phyloP scores from a whole-genome alignment of 495 filamentous ascomycete genomes.

The Aeminium ludgeri region DNA sequence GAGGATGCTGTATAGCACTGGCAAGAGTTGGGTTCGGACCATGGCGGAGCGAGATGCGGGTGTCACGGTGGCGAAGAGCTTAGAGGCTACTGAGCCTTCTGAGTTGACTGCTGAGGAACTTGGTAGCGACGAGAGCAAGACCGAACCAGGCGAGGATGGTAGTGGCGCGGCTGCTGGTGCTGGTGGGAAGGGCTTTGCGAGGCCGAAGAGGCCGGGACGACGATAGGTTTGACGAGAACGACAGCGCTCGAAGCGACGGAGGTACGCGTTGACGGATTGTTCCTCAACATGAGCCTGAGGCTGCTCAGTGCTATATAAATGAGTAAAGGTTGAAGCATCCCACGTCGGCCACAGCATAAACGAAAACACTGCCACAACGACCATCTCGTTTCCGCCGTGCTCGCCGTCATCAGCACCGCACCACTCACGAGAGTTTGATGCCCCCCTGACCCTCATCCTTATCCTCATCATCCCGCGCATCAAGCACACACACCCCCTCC shows the following conservation, averaged over 20 bases:
- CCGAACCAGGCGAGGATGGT: conserved; percentile 35
- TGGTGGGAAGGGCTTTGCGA: conserved; percentile 45
- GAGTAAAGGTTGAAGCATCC: too few species aligned
- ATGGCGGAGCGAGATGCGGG: conserved; percentile 54
- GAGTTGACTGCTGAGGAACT: conserved; percentile 77
- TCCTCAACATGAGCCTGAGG: too few species aligned
- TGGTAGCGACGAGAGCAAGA: conserved; percentile 19
- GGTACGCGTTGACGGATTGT: too few species aligned
- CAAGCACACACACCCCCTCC: conserved; percentile 35
- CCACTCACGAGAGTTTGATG: background rate
- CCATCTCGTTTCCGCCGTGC: too few species aligned
- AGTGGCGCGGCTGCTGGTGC: background rate
- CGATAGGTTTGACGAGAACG: conserved; percentile 6
- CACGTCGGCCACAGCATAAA: too few species aligned
- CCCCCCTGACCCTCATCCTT: conserved; percentile 7
- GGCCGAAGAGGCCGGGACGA: conserved; percentile 74
- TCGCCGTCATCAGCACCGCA: too few species aligned
- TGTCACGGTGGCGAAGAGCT: conserved; percentile 49
- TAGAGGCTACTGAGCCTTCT: conserved; percentile 48
- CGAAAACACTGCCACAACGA: too few species aligned
- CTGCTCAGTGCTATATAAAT: too few species aligned
- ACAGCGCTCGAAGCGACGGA: too few species aligned
- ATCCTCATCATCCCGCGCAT: background rate
- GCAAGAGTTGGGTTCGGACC: conserved; percentile 51
- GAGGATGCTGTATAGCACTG: conserved; percentile 86